Percentiles rank a stretch among this genome's conserved stretches.
Conservation (phyloP, 2,329 filamentous ascomycete genomes). For the Botryotinia convoluta region DNA sequence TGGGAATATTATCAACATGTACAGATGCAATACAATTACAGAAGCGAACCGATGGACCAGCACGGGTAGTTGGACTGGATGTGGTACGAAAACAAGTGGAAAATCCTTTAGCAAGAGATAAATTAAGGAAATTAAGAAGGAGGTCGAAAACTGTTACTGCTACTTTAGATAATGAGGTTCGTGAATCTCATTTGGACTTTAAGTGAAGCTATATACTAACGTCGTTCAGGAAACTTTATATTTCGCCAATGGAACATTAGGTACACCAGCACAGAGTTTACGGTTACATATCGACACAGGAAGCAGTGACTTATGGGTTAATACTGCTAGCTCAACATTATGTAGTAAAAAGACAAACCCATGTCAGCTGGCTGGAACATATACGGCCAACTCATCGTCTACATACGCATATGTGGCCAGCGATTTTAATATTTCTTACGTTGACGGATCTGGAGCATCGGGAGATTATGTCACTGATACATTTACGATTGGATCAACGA, state of each 20-base stretch:
- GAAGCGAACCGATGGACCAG: slow-evolving; percentile 31
- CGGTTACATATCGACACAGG: slow-evolving; percentile 65
- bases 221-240: slow-evolving; percentile 56
- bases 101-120: slow-evolving; percentile 35
- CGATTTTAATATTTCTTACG: slow-evolving; percentile 84
- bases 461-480: slow-evolving; percentile 82
- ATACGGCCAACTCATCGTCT: slow-evolving; percentile 67
- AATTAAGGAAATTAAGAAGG: slow-evolving; percentile 44
- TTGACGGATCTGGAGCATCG: slow-evolving; percentile 71
- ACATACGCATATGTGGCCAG: slow-evolving; percentile 72
- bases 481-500: slow-evolving; percentile 56
- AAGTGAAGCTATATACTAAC: slow-evolving; percentile 28
- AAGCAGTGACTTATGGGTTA: slow-evolving; percentile 70
- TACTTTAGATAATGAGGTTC: slow-evolving; percentile 56
- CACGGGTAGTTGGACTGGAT: slow-evolving; percentile 37
- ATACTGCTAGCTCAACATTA: slow-evolving; percentile 58
- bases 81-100: slow-evolving; percentile 31
- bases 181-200: background rate
- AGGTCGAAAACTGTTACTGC: slow-evolving; percentile 47
- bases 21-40: slow-evolving; percentile 34
- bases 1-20: slow-evolving; percentile 32
- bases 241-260: slow-evolving; percentile 60
- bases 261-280: slow-evolving; percentile 58
- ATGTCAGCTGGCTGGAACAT: slow-evolving; percentile 64
- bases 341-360: slow-evolving; percentile 51